Evolutionary conservation across 805 yeast genomes (phyloP), one percentile per base, ranked within the genome.

Genomic region (Ogataea paraovalis): DNA sequence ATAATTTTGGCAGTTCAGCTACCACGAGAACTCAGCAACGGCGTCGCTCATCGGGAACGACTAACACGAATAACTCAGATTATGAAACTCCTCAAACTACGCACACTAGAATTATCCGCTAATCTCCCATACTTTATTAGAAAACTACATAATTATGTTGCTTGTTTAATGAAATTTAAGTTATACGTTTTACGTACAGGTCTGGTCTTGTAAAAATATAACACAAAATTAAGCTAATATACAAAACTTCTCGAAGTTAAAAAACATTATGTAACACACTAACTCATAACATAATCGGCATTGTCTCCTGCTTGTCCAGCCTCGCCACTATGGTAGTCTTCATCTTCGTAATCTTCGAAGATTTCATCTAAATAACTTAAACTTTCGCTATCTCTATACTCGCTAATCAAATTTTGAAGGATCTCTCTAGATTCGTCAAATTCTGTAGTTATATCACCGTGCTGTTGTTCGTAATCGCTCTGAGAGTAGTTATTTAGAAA

Each of bases 401-500:
- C 83, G 1, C 68, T 72, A 10, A 78, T 70, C 9, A 76, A 71
- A 7, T 69, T 62, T 23, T 67, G 61, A 14, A 42, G 18, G 34
- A 23, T 23, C 27, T 42, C 40, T 42, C 44, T 42, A 23, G 44
- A 42, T 18, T 60, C 79, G 32, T 66, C 60, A 55, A 78, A 77
- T 52, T 72, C 66, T n/a, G 68, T 78, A 60, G 75, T 64, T 13
- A 79, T 76, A 46, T 74, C 72, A 6, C 67, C 80, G 28, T 68
- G 69, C 21, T 67, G 78, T 5, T 66, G 64, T 23, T 68, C 65
- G 51, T 72, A 73, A 53, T 76, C 78, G 22, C 73, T 62, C 43
- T 71, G 74, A 4, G 75, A 76, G 69, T 88, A 94, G 46, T 83
- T 83, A 51, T 86, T 90, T 45, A 92, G 68, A 60, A 91, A 94